These are phyloP conservation scores for Phyllosticta citriasiana DNA, from an alignment of 2,329 filamentous ascomycete genomes.

Conservation along the genomic window DNA sequence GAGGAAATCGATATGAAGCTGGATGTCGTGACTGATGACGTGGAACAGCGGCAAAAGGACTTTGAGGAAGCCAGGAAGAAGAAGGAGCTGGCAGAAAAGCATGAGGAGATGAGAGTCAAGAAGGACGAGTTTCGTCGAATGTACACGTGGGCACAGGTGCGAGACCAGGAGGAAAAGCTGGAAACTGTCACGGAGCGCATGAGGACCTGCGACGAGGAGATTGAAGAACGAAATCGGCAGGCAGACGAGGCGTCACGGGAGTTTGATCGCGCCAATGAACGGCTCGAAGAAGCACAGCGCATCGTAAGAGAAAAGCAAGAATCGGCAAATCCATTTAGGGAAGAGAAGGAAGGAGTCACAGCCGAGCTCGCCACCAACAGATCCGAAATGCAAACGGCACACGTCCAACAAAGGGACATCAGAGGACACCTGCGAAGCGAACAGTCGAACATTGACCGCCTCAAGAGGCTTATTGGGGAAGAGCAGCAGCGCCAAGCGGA, in stretches of 20 bases:
- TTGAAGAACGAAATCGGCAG: constrained; percentile 36
- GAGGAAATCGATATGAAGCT: constrained; percentile 58
- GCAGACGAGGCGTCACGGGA: constrained; percentile 35
- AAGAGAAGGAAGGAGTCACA: constrained; percentile 40
- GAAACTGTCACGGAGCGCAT: constrained; percentile 21
- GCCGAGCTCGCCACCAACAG: constrained; percentile 45
- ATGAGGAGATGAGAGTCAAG: neutral
- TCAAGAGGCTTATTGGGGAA: constrained; percentile 37
- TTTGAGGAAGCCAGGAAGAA: neutral
- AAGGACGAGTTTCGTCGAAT: neutral
- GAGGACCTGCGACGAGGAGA: constrained; percentile 32
- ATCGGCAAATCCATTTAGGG: constrained; percentile 34
- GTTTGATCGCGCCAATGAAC: constrained; percentile 35
- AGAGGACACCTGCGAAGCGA: constrained; percentile 38
- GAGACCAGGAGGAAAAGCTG: constrained; percentile 13
- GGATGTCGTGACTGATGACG: neutral
- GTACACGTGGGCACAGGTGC: neutral
- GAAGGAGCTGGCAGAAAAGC: neutral
- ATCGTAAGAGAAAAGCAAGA: constrained; percentile 23
- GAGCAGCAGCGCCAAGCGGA: constrained; percentile 51
- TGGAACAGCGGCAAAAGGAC: neutral
- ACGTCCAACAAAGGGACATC: constrained; percentile 52
- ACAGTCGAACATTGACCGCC: constrained; percentile 43
- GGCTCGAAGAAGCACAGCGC: constrained; percentile 27
- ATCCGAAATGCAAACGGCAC: constrained; percentile 42